Conservation (phyloP, 108 stramenopile species). For the Cyclotella baltica region DNA sequence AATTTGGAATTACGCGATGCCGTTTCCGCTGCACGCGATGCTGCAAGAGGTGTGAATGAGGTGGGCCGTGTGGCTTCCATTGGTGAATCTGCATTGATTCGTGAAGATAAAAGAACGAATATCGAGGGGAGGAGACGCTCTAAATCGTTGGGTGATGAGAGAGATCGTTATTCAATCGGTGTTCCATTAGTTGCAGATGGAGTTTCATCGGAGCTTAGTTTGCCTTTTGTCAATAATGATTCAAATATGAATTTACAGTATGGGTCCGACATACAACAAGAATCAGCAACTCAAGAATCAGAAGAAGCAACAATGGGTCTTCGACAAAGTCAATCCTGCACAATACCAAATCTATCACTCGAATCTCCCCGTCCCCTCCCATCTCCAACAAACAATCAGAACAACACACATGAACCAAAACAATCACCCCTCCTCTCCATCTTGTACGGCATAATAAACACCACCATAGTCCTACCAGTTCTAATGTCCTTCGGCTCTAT, state of each 20-base stretch:
- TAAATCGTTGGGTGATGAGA: slow-evolving; percentile 20
- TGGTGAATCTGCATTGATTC: too few relatives aligned
- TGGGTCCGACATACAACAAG: background rate
- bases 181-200: background rate
- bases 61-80: background rate
- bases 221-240: background rate
- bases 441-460: slow-evolving; percentile 82
- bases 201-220: background rate
- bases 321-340: background rate
- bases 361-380: background rate
- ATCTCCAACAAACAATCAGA: background rate
- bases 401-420: background rate
- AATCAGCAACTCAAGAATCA: background rate
- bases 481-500: slow-evolving; percentile 90
- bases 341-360: background rate
- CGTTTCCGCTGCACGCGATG: background rate
- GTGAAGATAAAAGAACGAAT: background rate
- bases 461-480: slow-evolving; percentile 84
- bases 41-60: background rate
- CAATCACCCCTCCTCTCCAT: slow-evolving; percentile 30
- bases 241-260: background rate
- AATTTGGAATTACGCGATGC: slow-evolving; percentile 35
- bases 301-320: background rate
- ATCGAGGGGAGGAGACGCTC: slow-evolving; percentile 1
- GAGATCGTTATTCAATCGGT: background rate